These are phyloP conservation scores for Suhomyces ambrosiae DNA, from an alignment of 1,139 yeast genomes.

Conservation along the genomic window DNA sequence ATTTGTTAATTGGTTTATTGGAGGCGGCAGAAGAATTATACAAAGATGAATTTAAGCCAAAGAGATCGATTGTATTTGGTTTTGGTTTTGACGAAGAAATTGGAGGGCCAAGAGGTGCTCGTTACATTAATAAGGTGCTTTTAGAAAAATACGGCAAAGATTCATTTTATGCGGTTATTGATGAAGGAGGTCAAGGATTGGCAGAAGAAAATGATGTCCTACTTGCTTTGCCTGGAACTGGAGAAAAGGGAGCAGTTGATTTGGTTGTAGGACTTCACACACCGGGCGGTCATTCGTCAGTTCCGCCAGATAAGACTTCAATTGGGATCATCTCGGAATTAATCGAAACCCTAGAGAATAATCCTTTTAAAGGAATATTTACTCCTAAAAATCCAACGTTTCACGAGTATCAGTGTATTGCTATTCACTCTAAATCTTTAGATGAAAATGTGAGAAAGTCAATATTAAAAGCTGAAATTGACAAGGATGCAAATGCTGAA, in stretches of 20 bases:
- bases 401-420: conserved; percentile 21
- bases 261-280: conserved; percentile 17
- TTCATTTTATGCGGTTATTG: conserved; percentile 19
- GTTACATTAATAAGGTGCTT: conserved; percentile 14
- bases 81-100: conserved; percentile 23
- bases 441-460: conserved; percentile 23
- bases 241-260: conserved; percentile 22
- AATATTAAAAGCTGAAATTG: conserved; percentile 38
- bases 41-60: conserved; percentile 14
- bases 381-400: conserved; percentile 19
- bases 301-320: conserved; percentile 22
- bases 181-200: conserved; percentile 20
- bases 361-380: conserved; percentile 18
- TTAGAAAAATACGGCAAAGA: conserved; percentile 18
- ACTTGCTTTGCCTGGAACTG: conserved; percentile 19
- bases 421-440: conserved; percentile 19
- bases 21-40: conserved; percentile 19
- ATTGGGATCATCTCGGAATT: conserved; percentile 22
- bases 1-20: conserved; percentile 19
- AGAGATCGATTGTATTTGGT: conserved; percentile 18
- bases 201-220: conserved; percentile 8
- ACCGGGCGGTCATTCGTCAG: conserved; percentile 22
- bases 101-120: conserved; percentile 18
- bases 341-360: conserved; percentile 16
- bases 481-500: conserved; percentile 33